These are phyloP conservation scores for Galerina marginata DNA, from an alignment of 768 basidiomycete species.

Conservation along the genomic window DNA sequence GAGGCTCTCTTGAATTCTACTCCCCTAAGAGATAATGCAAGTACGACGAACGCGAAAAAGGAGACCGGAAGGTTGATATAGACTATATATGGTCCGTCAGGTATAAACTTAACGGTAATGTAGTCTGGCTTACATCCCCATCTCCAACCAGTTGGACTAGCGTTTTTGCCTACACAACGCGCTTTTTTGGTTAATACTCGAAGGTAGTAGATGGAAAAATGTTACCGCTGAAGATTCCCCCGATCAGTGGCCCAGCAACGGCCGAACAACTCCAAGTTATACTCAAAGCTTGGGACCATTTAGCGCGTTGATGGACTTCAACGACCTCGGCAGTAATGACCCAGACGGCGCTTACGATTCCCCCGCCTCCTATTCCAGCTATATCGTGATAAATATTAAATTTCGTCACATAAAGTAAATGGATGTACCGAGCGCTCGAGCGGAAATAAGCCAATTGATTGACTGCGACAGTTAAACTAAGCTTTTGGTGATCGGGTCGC, in stretches of 20 bases:
- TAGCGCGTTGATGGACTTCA: conserved; percentile 68
- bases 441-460: conserved; percentile 68
- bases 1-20: conserved; percentile 52
- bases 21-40: conserved; percentile 63
- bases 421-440: conserved; percentile 53
- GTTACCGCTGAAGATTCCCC: conserved; percentile 81
- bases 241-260: conserved; percentile 81
- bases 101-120: conserved; percentile 14
- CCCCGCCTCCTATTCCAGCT: conserved; percentile 87
- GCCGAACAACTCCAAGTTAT: conserved; percentile 89
- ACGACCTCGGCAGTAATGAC: conserved; percentile 87
- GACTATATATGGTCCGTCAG: conserved; percentile 48
- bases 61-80: conserved; percentile 85
- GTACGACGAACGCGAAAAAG: conserved; percentile 58
- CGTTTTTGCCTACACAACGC: conserved; percentile 31
- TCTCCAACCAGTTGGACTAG: conserved; percentile 67
- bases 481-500: conserved; percentile 15
- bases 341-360: conserved; percentile 87
- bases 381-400: conserved; percentile 32
- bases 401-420: conserved; percentile 2
- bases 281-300: conserved; percentile 86
- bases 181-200: conserved; percentile 18
- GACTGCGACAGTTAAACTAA: conserved; percentile 39
- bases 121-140: conserved; percentile 74
- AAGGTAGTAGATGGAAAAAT: conserved; percentile 7